Base-by-base conservation (phyloP, 768 basidiomycete species). In the Naganishia vaughanmartiniae region DNA sequence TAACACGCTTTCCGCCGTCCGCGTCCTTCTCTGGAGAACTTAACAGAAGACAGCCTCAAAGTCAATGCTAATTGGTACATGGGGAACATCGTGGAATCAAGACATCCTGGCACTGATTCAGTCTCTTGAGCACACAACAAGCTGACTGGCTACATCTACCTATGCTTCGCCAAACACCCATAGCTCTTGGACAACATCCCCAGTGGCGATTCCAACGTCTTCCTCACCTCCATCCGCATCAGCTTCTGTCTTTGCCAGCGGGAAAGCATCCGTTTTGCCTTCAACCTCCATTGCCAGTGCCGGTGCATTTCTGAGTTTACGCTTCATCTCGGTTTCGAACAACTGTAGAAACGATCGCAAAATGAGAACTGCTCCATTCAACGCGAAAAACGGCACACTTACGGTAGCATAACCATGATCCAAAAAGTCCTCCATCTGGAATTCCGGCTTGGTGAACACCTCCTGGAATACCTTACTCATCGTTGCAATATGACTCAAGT, bases 341-440 rank as follows among this genome's bases (percentile, higher is more conserved):
- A 98, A 84, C 93, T 96, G 19, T 65, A 69, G 7, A 39, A 11
- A 24, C n/a, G 39, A 65, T 14, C 33, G 24, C 2, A 45, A 58
- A 10, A 42, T 33, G 7, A 69, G 19, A 42, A 70, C 28, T 42
- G 48, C 42, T 2, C 28, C 39, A 39, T 28, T 30, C 2, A n/a
- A 28, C 46, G 19, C 53, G 48, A 42, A 45, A 75, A 24, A 57
- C 60, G 34, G 69, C 53, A 31, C 42, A 82, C 83, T 71, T 60
- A 82, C 82, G 0, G 82, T 82, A 1, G 75, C 76, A 60, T 83
- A 83, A 34, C 72, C 36, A 78, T 98, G 95, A 79, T 98, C 96
- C 78, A 97, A 80, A 80, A 98, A 99, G 78, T 98, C 95, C 74
- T 98, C 95, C 87, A 96, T 87, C 17, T 87, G 84, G 81, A 93